These are phyloP conservation scores for Pyrenopolyporus hunteri DNA, from an alignment of 495 filamentous ascomycete genomes.

Conservation along the genomic window DNA sequence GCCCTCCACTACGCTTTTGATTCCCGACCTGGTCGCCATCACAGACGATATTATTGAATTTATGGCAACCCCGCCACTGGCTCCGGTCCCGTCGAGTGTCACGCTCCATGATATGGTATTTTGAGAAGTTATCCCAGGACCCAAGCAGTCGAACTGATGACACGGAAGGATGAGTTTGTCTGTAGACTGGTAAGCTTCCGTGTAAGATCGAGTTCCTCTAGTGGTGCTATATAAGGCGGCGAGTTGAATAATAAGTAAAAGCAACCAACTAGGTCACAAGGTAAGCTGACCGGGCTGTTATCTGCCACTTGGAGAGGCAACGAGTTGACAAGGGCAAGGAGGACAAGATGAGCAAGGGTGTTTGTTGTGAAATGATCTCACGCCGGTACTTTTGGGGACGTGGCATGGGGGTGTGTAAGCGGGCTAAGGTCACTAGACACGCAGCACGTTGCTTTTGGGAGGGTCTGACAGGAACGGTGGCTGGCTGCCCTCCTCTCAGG, in stretches of 20 bases:
- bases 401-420: slow-evolving; percentile 23
- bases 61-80: slow-evolving; percentile 84
- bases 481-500: slow-evolving; percentile 27
- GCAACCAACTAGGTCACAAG: slow-evolving; percentile 4
- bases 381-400: slow-evolving; percentile 3
- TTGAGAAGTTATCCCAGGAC: slow-evolving; percentile 92
- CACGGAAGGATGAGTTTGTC: slow-evolving; percentile 68
- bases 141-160: slow-evolving; percentile 80
- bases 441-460: slow-evolving; percentile 30
- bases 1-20: slow-evolving; percentile 71
- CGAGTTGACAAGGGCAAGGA: slow-evolving; percentile 23
- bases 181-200: slow-evolving; percentile 48
- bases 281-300: slow-evolving; percentile 11
- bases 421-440: slow-evolving; percentile 19
- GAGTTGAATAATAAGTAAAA: slow-evolving; percentile 25
- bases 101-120: slow-evolving; percentile 76
- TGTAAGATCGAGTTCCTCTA: slow-evolving; percentile 26
- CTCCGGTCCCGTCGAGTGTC: slow-evolving; percentile 71
- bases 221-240: slow-evolving; percentile 11
- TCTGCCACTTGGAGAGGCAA: slow-evolving; percentile 20
- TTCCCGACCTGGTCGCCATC: slow-evolving; percentile 68
- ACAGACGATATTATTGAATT: slow-evolving; percentile 81
- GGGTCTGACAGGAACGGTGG: slow-evolving; percentile 36
- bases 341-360: not conserved
- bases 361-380: slow-evolving; percentile 29